Evolutionary conservation across 306 rosid genomes (phyloP).

Genomic region (Vigna nakashimae): DNA sequence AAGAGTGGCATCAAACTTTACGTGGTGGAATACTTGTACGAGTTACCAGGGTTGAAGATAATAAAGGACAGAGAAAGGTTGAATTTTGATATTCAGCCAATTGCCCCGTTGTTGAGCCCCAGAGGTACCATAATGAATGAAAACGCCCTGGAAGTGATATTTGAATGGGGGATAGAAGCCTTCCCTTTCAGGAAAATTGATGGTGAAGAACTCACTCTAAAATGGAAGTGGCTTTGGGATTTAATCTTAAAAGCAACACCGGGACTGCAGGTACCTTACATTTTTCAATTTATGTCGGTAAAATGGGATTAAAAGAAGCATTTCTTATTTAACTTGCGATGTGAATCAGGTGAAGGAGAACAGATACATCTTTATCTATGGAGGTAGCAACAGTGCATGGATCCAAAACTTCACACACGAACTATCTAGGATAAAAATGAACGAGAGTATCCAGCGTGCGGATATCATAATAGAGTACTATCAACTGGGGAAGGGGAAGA

Average conservation of each 20-base stretch:
- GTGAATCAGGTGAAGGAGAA: constrained; percentile 37
- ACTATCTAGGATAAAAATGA: constrained; percentile 26
- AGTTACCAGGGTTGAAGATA: constrained; percentile 42
- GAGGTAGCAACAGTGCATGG: constrained; percentile 40
- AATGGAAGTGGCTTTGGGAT: constrained; percentile 53
- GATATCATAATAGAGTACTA: constrained; percentile 40
- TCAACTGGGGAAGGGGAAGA: constrained; percentile 34
- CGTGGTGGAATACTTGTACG: constrained; percentile 33
- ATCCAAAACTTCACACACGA: constrained; percentile 42
- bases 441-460: constrained; percentile 31
- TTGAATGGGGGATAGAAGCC: constrained; percentile 50
- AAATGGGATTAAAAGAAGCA: not conserved
- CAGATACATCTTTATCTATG: constrained; percentile 46
- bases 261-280: constrained; percentile 24
- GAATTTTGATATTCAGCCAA: not conserved
- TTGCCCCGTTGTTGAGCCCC: constrained; percentile 41
- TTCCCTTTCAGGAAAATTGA: constrained; percentile 47
- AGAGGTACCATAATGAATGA: constrained; percentile 1
- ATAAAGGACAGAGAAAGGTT: constrained; percentile 13
- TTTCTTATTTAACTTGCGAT: too few relatives aligned
- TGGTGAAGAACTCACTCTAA: constrained; percentile 27
- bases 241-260: constrained; percentile 37
- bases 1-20: constrained; percentile 37
- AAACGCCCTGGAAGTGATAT: constrained; percentile 41
- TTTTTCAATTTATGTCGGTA: not conserved